These are phyloP conservation scores for Rhodocollybia butyracea DNA, from an alignment of 768 basidiomycete species.

Conservation along the genomic window DNA sequence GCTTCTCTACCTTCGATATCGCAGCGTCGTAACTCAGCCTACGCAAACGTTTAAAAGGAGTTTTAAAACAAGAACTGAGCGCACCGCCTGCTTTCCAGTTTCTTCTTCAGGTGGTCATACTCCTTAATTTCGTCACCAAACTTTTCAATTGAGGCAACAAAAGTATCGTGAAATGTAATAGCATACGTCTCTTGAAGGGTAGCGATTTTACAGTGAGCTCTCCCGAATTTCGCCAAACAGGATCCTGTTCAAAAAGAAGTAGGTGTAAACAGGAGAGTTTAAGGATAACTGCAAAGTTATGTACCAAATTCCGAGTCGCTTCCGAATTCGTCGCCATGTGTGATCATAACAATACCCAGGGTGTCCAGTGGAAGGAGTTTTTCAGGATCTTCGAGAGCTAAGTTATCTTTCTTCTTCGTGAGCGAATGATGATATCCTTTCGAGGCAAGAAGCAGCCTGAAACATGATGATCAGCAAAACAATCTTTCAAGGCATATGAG, in stretches of 20 bases:
- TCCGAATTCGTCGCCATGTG: conserved; percentile 80
- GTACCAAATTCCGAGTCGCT: conserved; percentile 71
- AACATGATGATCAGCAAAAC: background rate
- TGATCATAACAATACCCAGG: conserved; percentile 83
- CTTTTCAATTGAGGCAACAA: conserved; percentile 60
- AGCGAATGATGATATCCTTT: conserved; percentile 66
- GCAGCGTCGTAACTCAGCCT: conserved; percentile 82
- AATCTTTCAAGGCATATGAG: background rate
- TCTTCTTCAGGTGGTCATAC: conserved; percentile 78
- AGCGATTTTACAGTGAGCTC: conserved; percentile 83
- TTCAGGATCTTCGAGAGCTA: conserved; percentile 56
- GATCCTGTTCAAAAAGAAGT: conserved; percentile 40
- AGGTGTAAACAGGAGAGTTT: background rate
- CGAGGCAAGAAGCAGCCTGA: conserved; percentile 70
- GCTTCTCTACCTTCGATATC: conserved; percentile 61
- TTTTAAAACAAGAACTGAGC: conserved; percentile 9
- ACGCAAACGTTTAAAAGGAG: background rate
- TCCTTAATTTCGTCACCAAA: conserved; percentile 79
- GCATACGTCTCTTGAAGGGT: conserved; percentile 82
- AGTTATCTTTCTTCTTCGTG: conserved; percentile 75
- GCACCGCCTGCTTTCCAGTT: conserved; percentile 81
- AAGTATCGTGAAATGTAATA: conserved; percentile 68
- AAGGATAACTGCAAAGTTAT: conserved; percentile 9
- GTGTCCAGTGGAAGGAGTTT: conserved; percentile 77
- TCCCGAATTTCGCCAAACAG: conserved; percentile 72